These are phyloP conservation scores for Elsinoe perseae DNA, from an alignment of 2,329 filamentous ascomycete genomes.

Conservation along the genomic window DNA sequence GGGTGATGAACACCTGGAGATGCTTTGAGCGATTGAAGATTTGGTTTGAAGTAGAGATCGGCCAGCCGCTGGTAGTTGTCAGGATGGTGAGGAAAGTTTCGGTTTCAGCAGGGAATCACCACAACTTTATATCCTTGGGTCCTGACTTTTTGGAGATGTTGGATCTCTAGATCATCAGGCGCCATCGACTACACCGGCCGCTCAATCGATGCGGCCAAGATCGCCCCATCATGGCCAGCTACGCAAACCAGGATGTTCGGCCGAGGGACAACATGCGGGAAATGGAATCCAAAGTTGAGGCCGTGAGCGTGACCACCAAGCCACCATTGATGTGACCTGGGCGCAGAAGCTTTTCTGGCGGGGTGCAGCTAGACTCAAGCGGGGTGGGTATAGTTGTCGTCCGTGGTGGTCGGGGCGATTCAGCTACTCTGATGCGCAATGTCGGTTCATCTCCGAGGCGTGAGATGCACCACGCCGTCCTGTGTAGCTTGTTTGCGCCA, in stretches of 20 bases:
- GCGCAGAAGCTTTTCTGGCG: conserved; percentile 9
- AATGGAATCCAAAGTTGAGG: neutral
- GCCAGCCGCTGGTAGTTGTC: conserved; percentile 9
- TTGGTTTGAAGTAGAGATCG: conserved; percentile 6
- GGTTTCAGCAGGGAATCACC: conserved; percentile 8
- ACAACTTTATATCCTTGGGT: neutral
- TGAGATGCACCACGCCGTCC: neutral
- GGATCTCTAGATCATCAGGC: conserved; percentile 7
- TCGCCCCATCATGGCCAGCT: neutral
- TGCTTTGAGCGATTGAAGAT: conserved; percentile 1
- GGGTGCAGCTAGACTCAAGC: neutral
- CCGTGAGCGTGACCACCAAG: conserved; percentile 13
- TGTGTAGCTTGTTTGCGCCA: conserved; percentile 13
- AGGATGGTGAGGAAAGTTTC: neutral
- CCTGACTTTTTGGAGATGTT: neutral
- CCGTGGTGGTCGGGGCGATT: neutral
- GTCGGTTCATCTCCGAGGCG: conserved; percentile 11
- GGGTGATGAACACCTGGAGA: neutral
- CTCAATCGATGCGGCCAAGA: neutral
- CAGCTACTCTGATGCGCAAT: neutral
- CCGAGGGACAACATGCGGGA: conserved; percentile 5
- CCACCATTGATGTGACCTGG: conserved; percentile 2
- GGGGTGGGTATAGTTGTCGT: conserved; percentile 4
- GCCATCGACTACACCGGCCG: neutral
- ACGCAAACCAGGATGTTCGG: conserved; percentile 1